Percentiles rank a stretch among this genome's conserved stretches.
These are phyloP conservation scores for Berkeleyomyces rouxiae DNA, from an alignment of 2,329 filamentous ascomycete species.

Conservation along the genomic window DNA sequence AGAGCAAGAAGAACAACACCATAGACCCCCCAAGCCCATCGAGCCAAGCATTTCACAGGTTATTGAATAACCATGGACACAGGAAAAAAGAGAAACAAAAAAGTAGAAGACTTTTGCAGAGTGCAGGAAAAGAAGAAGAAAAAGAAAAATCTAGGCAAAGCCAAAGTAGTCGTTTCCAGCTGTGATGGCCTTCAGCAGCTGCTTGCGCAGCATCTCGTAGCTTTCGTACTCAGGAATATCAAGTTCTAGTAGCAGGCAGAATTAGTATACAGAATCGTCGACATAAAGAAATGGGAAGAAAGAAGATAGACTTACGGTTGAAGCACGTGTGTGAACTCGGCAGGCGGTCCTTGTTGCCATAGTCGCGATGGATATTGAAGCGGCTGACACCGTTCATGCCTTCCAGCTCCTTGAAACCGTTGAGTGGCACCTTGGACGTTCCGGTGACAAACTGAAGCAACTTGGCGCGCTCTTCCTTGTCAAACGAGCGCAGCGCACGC, in stretches of 20 bases:
- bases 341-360: constrained; percentile 86
- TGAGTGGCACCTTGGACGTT: constrained; percentile 93
- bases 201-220: constrained; percentile 76
- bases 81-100: background rate
- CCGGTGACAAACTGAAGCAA: constrained; percentile 95
- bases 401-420: constrained; percentile 97
- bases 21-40: background rate
- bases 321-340: constrained; percentile 98
- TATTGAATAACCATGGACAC: constrained; percentile 1
- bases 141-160: constrained; percentile 51
- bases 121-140: background rate
- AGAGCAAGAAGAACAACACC: background rate
- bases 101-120: background rate
- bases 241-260: constrained; percentile 48
- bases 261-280: constrained; percentile 21
- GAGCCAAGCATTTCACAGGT: background rate
- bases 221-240: constrained; percentile 96
- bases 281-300: background rate
- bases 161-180: constrained; percentile 94
- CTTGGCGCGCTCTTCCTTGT: constrained; percentile 97
- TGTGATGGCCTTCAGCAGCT: constrained; percentile 92
- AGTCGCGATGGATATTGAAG: constrained; percentile 98
- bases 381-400: constrained; percentile 97
- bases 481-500: constrained; percentile 90
- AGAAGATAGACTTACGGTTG: constrained; percentile 59